Conservation (phyloP, 2,329 filamentous ascomycete species). For the Exophiala phaeomuriformis region DNA sequence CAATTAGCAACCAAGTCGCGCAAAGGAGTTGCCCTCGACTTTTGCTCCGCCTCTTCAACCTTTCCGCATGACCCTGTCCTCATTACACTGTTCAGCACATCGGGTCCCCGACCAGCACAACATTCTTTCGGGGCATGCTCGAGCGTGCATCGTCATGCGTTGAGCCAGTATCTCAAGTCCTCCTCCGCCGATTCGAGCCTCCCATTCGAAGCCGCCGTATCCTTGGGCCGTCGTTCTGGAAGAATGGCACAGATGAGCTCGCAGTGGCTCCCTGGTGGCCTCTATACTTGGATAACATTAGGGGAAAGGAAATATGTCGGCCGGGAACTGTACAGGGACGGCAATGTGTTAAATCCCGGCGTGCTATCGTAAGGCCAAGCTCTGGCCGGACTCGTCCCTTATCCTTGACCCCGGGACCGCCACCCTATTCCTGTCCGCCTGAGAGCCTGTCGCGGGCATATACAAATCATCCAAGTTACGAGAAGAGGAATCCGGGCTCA, state of each 20-base stretch:
- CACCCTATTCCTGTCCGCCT: background rate
- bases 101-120: background rate
- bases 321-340: background rate
- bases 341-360: background rate
- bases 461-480: background rate
- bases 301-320: slow-evolving; percentile 5
- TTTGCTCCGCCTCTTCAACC: background rate
- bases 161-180: slow-evolving; percentile 44
- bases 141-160: slow-evolving; percentile 46
- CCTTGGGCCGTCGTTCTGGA: slow-evolving; percentile 35
- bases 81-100: background rate
- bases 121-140: slow-evolving; percentile 40
- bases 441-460: slow-evolving; percentile 4
- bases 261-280: slow-evolving; percentile 34
- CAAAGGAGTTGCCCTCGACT: background rate
- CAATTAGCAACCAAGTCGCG: background rate
- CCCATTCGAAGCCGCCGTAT: slow-evolving; percentile 34
- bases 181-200: slow-evolving; percentile 37
- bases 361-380: background rate
- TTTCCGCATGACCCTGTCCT: background rate
- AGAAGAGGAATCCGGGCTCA: background rate
- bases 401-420: background rate
- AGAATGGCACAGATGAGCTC: slow-evolving; percentile 29
- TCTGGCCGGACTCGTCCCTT: background rate
- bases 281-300: slow-evolving; percentile 28